phyloP scores from a whole-genome alignment of 306 rosid species.

The Trifolium repens region DNA sequence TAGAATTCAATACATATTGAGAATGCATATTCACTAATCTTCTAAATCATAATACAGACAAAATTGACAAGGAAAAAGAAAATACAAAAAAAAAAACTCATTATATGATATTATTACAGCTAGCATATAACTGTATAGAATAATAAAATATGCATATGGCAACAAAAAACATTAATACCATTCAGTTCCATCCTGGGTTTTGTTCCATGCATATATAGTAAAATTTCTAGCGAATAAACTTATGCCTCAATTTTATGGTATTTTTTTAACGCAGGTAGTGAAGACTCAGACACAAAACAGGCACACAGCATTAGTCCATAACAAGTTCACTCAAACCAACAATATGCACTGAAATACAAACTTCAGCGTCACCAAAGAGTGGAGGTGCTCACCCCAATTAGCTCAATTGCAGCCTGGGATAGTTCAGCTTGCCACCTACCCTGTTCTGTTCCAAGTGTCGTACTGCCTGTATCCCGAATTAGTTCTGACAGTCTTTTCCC shows the following conservation, averaged over 20 bases:
- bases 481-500: conserved; percentile 95
- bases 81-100: conserved; percentile 4
- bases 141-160: neutral
- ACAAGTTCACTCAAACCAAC: conserved; percentile 27
- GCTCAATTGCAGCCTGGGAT: conserved; percentile 97
- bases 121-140: neutral
- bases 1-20: neutral
- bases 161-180: conserved; percentile 12
- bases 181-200: conserved; percentile 2
- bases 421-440: conserved; percentile 99
- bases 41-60: neutral
- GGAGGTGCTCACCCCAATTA: conserved; percentile 75
- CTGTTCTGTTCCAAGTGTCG: conserved; percentile 79
- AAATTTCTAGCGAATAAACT: neutral
- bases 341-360: conserved; percentile 19
- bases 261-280: neutral
- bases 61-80: neutral
- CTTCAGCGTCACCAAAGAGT: neutral
- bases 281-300: conserved; percentile 20
- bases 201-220: neutral
- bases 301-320: conserved; percentile 15
- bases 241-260: conserved; percentile 1
- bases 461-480: conserved; percentile 91
- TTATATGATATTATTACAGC: conserved; percentile 9
- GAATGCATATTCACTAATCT: neutral